Percentiles rank a stretch among this genome's conserved stretches.
Conservation (phyloP, 164 flowering plant genomes). For the Aristolochia californica region DNA sequence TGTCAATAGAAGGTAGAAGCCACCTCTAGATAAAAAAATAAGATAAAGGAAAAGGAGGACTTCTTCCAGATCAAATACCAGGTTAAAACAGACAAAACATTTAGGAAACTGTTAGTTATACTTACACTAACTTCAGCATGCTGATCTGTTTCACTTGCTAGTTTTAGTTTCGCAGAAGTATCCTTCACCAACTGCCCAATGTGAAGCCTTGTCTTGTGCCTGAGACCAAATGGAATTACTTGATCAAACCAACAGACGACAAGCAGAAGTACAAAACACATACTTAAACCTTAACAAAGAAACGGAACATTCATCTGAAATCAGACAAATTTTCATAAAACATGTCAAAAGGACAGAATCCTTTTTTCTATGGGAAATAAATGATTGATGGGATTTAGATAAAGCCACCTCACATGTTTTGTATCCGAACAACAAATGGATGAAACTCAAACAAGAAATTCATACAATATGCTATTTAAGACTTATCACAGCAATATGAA, state of each 20-base stretch:
- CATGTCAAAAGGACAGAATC: neutral
- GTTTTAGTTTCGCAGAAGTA: constrained; percentile 52
- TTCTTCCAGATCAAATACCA: too few relatives aligned
- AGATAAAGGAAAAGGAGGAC: too few relatives aligned
- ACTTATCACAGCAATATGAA: too few relatives aligned
- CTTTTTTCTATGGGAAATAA: neutral
- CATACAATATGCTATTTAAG: too few relatives aligned
- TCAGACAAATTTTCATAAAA: too few relatives aligned
- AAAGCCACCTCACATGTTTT: too few relatives aligned
- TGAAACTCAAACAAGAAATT: neutral
- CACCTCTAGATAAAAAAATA: too few relatives aligned
- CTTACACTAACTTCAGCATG: constrained; percentile 46
- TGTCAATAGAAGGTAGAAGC: too few relatives aligned
- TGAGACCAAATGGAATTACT: constrained; percentile 8
- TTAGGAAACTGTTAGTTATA: constrained; percentile 3
- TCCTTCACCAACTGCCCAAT: constrained; percentile 59
- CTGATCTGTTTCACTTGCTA: constrained; percentile 60
- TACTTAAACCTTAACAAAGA: neutral
- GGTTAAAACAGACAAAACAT: too few relatives aligned
- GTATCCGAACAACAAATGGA: neutral
- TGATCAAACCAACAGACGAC: neutral
- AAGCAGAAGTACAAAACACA: neutral
- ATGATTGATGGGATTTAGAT: too few relatives aligned
- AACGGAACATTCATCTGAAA: neutral
- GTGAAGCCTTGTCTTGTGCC: constrained; percentile 53